Conservation (phyloP, 805 yeast genomes). For the Maudiozyma saulgeensis region DNA sequence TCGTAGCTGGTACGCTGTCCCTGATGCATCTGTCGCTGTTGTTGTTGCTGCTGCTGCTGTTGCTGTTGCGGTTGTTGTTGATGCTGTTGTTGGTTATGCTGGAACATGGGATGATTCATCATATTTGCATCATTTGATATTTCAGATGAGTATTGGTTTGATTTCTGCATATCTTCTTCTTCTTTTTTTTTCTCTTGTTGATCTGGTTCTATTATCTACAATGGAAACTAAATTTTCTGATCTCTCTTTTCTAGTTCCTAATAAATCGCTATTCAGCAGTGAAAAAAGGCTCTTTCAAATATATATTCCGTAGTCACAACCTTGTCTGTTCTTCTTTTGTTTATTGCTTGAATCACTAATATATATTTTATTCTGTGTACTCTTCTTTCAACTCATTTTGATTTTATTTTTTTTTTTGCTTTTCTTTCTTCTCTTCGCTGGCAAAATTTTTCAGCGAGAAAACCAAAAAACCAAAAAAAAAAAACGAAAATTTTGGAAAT, state of each 20-base stretch:
- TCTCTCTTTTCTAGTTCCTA: neutral
- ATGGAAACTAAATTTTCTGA: neutral
- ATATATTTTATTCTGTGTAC: neutral
- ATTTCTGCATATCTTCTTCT: neutral
- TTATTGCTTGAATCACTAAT: neutral
- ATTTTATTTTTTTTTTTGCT: too few relatives aligned
- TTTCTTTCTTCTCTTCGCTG: neutral
- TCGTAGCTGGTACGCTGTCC: neutral
- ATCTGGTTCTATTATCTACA: too few relatives aligned
- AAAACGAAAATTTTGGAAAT: neutral
- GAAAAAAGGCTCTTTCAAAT: too few relatives aligned
- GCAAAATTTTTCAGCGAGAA: neutral
- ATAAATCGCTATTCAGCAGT: neutral
- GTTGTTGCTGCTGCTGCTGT: neutral
- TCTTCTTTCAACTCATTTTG: neutral
- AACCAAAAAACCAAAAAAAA: neutral
- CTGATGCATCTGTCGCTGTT: constrained; percentile 1
- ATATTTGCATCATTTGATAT: neutral
- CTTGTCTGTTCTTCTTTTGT: too few relatives aligned
- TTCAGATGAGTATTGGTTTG: neutral
- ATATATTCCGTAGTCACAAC: too few relatives aligned
- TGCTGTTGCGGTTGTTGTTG: neutral
- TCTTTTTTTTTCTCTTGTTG: neutral
- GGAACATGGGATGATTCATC: neutral
- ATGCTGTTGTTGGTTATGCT: neutral